phyloP scores from a whole-genome alignment of 2,329 filamentous ascomycete genomes.

The Polytolypa hystricis region DNA sequence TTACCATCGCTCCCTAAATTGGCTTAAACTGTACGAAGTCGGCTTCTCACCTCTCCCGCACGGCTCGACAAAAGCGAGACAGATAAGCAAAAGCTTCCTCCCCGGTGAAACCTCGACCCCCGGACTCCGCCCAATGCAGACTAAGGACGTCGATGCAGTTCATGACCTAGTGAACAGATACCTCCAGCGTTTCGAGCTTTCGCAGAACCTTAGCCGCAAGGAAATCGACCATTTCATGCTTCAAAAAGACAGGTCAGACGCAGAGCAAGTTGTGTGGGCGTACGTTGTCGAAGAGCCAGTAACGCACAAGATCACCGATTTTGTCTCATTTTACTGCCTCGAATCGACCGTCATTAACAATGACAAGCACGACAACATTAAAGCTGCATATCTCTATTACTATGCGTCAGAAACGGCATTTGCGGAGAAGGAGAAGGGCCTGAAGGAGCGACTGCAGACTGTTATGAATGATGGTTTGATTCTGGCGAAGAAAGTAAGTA shows the following conservation, averaged over 20 bases:
- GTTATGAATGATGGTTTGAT: conserved; percentile 79
- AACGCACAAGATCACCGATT: conserved; percentile 80
- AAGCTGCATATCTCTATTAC: conserved; percentile 93
- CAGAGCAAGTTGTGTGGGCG: conserved; percentile 81
- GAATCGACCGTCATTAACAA: conserved; percentile 86
- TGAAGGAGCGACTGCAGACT: conserved; percentile 69
- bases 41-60: conserved; percentile 83
- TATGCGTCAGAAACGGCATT: conserved; percentile 81
- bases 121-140: conserved; percentile 70
- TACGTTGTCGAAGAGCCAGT: conserved; percentile 72
- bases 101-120: conserved; percentile 61
- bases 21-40: conserved; percentile 90
- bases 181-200: conserved; percentile 68
- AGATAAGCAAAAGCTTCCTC: conserved; percentile 76
- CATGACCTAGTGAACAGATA: conserved; percentile 65
- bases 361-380: conserved; percentile 64
- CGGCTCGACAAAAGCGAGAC: conserved; percentile 72
- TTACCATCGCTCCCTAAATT: conserved; percentile 87
- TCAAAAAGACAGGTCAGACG: conserved; percentile 51
- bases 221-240: conserved; percentile 85
- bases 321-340: conserved; percentile 92
- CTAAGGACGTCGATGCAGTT: conserved; percentile 66
- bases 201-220: conserved; percentile 65
- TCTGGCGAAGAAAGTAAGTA: conserved; percentile 60
- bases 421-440: conserved; percentile 38